Evolutionary conservation across 2,329 filamentous ascomycete species (phyloP).

Genomic region (Xylariaceae sp.): DNA sequence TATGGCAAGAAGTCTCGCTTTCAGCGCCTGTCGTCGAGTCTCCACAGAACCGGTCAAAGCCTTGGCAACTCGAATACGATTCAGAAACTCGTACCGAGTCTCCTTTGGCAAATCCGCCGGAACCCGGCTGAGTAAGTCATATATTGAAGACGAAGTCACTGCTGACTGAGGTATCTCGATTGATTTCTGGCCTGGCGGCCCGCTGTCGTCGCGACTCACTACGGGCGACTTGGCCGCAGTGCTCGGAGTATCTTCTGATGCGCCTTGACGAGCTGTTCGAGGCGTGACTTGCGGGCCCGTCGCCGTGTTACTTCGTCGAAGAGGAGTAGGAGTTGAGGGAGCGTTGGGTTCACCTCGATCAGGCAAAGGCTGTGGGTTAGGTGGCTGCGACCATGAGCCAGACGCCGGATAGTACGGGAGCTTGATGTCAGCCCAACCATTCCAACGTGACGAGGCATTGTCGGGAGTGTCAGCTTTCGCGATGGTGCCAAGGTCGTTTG

Average conservation of each 20-base stretch:
- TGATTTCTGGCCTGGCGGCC: slow-evolving; percentile 43
- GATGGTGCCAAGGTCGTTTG: slow-evolving; percentile 77
- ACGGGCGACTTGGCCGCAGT: slow-evolving; percentile 29
- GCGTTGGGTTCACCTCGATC: slow-evolving; percentile 34
- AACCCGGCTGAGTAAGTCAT: slow-evolving; percentile 48
- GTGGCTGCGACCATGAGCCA: slow-evolving; percentile 21
- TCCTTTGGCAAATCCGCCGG: slow-evolving; percentile 62
- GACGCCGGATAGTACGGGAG: slow-evolving; percentile 67
- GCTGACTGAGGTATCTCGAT: slow-evolving; percentile 57
- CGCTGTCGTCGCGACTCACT: slow-evolving; percentile 32
- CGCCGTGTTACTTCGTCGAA: slow-evolving; percentile 60
- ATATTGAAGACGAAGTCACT: slow-evolving; percentile 44
- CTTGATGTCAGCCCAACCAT: slow-evolving; percentile 73
- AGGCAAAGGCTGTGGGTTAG: slow-evolving; percentile 13
- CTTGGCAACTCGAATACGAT: slow-evolving; percentile 76
- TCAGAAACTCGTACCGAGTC: slow-evolving; percentile 75
- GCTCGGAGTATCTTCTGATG: slow-evolving; percentile 42
- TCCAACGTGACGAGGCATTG: slow-evolving; percentile 44
- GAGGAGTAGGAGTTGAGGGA: slow-evolving; percentile 67
- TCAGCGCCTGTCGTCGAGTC: slow-evolving; percentile 67
- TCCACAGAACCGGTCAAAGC: slow-evolving; percentile 61
- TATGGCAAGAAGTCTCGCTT: slow-evolving; percentile 76
- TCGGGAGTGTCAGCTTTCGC: slow-evolving; percentile 48
- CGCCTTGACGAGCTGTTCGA: slow-evolving; percentile 24
- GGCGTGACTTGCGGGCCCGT: slow-evolving; percentile 31